These are phyloP conservation scores for Thraustotheca clavata DNA, from an alignment of 352 stramenopile genomes.

Conservation along the genomic window DNA sequence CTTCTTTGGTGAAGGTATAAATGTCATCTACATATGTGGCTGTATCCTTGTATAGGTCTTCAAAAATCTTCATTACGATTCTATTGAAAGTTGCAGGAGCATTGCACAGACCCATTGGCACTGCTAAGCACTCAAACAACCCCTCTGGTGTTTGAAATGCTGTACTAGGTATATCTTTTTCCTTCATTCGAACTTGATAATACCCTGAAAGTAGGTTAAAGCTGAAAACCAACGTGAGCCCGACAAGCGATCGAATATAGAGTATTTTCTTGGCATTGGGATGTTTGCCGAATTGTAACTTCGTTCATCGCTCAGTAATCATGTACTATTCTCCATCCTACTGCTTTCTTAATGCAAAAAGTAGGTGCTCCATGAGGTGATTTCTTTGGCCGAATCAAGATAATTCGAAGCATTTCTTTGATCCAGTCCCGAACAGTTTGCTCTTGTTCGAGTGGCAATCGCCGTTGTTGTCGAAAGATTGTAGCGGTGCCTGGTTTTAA, in stretches of 20 bases:
- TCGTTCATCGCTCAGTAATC: conserved; percentile 32
- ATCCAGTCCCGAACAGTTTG: conserved; percentile 20
- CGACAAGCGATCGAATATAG: conserved; percentile 25
- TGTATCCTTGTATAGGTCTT: conserved; percentile 18
- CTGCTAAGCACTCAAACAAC: conserved; percentile 30
- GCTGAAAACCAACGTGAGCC: conserved; percentile 27
- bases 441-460: conserved; percentile 21
- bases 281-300: conserved; percentile 27
- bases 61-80: conserved; percentile 24
- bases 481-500: conserved; percentile 11
- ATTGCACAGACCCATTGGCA: conserved; percentile 26
- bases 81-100: conserved; percentile 33
- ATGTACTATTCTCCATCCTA: conserved; percentile 29
- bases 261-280: conserved; percentile 27
- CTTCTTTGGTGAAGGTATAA: conserved; percentile 28
- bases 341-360: conserved; percentile 27
- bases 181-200: conserved; percentile 25
- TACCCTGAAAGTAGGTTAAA: conserved; percentile 29
- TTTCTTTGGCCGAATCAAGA: conserved; percentile 23
- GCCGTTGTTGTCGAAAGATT: conserved; percentile 19
- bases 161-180: conserved; percentile 23
- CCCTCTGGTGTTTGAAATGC: conserved; percentile 24
- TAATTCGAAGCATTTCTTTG: neutral
- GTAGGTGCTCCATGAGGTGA: conserved; percentile 24
- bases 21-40: conserved; percentile 31